These are phyloP conservation scores for Microdochium bolleyi DNA, from an alignment of 2,329 filamentous ascomycete genomes.

Conservation along the genomic window DNA sequence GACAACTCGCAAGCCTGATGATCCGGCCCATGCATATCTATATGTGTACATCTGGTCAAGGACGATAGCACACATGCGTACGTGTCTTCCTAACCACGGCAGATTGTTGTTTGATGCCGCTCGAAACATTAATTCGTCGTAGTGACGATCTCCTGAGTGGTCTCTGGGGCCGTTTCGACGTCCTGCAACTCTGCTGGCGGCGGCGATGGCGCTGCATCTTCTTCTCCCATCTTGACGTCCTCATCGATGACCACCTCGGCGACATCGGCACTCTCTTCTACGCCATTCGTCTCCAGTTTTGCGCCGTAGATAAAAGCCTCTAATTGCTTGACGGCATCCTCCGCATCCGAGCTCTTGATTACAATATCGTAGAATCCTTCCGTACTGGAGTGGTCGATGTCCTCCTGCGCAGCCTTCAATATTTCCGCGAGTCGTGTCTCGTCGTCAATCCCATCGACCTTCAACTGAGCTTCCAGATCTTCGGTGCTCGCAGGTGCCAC, in stretches of 20 bases:
- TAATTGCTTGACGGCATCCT: constrained; percentile 37
- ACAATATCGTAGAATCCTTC: constrained; percentile 41
- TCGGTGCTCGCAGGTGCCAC: constrained; percentile 34
- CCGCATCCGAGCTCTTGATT: constrained; percentile 42
- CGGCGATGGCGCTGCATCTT: neutral
- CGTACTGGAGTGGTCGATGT: constrained; percentile 34
- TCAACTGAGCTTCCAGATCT: constrained; percentile 30
- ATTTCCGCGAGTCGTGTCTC: constrained; percentile 34
- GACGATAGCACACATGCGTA: too few relatives aligned
- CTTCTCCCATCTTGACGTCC: neutral
- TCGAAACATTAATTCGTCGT: too few relatives aligned
- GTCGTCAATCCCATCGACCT: constrained; percentile 31
- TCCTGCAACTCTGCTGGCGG: neutral
- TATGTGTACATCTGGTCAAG: too few relatives aligned
- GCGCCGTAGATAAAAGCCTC: constrained; percentile 38
- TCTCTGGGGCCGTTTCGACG: too few relatives aligned
- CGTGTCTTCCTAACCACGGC: too few relatives aligned
- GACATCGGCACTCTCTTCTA: neutral
- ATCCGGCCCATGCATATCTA: too few relatives aligned
- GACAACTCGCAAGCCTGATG: too few relatives aligned
- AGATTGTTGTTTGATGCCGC: too few relatives aligned
- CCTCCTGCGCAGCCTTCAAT: constrained; percentile 27
- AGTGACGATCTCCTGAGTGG: too few relatives aligned
- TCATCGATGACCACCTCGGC: neutral
- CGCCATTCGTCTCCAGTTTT: neutral